phyloP scores from a whole-genome alignment of 306 rosid species.

The Carpinus fangiana region DNA sequence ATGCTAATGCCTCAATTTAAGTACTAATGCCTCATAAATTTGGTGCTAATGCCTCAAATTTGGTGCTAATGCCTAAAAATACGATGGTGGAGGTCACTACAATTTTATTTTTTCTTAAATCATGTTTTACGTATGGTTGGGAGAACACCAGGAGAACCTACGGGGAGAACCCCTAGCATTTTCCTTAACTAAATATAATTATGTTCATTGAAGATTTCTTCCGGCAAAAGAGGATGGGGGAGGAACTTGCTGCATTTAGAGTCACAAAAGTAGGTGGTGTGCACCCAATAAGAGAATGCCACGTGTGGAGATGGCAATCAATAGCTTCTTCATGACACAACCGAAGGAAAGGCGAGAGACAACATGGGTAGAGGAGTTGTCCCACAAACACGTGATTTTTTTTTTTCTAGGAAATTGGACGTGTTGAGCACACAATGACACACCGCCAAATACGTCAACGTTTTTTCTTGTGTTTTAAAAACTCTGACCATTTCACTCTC shows the following conservation, averaged over 20 bases:
- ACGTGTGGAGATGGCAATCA: neutral
- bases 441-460: neutral
- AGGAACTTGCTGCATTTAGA: neutral
- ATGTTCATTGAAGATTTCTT: too few relatives aligned
- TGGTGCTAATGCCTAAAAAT: too few relatives aligned
- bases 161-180: too few relatives aligned
- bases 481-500: neutral
- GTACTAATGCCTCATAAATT: too few relatives aligned
- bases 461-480: neutral
- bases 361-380: neutral
- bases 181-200: too few relatives aligned
- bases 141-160: too few relatives aligned
- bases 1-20: too few relatives aligned
- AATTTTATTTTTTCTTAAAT: too few relatives aligned
- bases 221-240: too few relatives aligned
- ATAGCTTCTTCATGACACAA: neutral
- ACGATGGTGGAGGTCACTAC: too few relatives aligned
- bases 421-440: neutral
- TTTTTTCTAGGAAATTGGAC: neutral
- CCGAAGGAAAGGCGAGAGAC: neutral
- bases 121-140: too few relatives aligned
- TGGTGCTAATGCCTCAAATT: too few relatives aligned
- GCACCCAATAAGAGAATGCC: neutral
- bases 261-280: neutral
- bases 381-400: neutral